phyloP scores from a whole-genome alignment of 345 rosid genomes.

The Linum lewisii region DNA sequence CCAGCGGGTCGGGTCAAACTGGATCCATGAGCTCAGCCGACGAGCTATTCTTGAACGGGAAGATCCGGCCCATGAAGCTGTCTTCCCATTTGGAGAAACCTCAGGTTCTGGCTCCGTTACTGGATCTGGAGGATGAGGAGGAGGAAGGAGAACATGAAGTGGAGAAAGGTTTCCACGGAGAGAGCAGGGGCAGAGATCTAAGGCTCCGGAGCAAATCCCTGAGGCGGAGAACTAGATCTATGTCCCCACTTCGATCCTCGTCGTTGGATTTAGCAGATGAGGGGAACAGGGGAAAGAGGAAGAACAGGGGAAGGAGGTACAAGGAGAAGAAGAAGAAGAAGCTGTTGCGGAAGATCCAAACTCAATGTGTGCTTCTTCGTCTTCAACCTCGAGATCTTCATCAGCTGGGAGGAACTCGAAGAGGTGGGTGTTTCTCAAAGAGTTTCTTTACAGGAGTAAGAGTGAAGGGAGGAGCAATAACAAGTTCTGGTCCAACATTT shows the following conservation, averaged over 20 bases:
- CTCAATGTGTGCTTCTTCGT: constrained; percentile 63
- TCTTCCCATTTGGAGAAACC: constrained; percentile 76
- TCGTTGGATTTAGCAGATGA: constrained; percentile 32
- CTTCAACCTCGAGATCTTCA: constrained; percentile 77
- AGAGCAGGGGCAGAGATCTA: constrained; percentile 56
- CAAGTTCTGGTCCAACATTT: constrained; percentile 41
- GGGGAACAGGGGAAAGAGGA: constrained; percentile 8
- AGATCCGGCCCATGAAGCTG: constrained; percentile 93
- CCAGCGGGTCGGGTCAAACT: constrained; percentile 28
- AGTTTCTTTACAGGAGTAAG: constrained; percentile 78
- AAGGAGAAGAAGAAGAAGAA: constrained; percentile 17
- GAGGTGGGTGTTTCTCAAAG: constrained; percentile 87
- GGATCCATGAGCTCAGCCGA: constrained; percentile 91
- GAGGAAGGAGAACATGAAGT: constrained; percentile 23
- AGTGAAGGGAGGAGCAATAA: constrained; percentile 78
- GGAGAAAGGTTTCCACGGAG: neutral
- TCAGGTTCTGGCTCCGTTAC: constrained; percentile 56
- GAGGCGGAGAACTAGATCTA: constrained; percentile 72
- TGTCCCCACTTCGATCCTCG: constrained; percentile 65
- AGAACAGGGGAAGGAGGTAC: neutral
- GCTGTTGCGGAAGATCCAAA: constrained; percentile 20
- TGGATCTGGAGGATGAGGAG: constrained; percentile 62
- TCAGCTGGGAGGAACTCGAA: constrained; percentile 90
- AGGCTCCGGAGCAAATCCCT: constrained; percentile 57
- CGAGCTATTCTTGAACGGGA: constrained; percentile 79